Evolutionary conservation across 2,329 filamentous ascomycete genomes (phyloP).

Genomic region (Alternaria sp.): DNA sequence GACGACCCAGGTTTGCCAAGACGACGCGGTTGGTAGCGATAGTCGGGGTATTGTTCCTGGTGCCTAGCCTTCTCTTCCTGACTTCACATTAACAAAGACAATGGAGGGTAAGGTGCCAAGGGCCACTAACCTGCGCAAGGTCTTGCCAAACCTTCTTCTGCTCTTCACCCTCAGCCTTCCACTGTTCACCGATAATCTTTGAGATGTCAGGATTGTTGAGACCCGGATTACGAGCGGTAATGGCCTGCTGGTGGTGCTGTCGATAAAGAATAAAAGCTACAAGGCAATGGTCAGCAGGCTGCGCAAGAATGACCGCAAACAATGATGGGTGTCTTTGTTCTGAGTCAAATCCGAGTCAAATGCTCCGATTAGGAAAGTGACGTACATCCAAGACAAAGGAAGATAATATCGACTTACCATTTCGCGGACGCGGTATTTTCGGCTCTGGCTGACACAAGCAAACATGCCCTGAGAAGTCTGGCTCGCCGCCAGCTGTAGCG

Average conservation of each 20-base stretch:
- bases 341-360: conserved; percentile 7
- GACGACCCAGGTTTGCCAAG: conserved; percentile 50
- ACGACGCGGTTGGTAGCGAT: conserved; percentile 86
- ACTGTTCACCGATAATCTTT: conserved; percentile 94
- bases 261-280: conserved; percentile 97
- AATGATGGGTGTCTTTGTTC: conserved; percentile 42
- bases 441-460: conserved; percentile 74
- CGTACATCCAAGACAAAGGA: conserved; percentile 29
- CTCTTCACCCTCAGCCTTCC: conserved; percentile 76
- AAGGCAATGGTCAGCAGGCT: conserved; percentile 37
- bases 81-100: conserved; percentile 19
- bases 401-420: conserved; percentile 61
- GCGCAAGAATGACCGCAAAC: conserved; percentile 29
- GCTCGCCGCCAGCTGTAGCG: conserved; percentile 23
- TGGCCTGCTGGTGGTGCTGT: conserved; percentile 84
- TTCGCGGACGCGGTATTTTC: conserved; percentile 73
- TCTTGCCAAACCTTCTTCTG: conserved; percentile 86
- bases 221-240: conserved; percentile 83
- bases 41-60: conserved; percentile 87
- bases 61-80: conserved; percentile 89
- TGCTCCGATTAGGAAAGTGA: conserved; percentile 7
- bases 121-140: conserved; percentile 72
- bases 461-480: conserved; percentile 56
- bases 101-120: neutral
- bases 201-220: conserved; percentile 95